Conservation (phyloP, 2,329 filamentous ascomycete genomes). For the Cyphellophora attinorum region DNA sequence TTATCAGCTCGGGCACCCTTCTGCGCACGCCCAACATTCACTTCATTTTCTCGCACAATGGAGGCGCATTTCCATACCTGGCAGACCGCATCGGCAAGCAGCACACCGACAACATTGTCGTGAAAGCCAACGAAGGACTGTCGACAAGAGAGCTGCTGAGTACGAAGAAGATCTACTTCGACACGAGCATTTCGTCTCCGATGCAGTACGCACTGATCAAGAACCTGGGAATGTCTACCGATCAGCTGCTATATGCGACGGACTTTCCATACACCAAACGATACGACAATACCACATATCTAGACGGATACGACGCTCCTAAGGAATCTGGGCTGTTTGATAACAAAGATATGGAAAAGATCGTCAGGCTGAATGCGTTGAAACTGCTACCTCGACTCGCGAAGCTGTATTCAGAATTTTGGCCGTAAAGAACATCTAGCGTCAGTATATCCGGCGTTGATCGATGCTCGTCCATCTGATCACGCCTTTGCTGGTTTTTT, state of each 20-base stretch:
- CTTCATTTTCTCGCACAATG: constrained; percentile 2
- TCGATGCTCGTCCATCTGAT: too few relatives aligned
- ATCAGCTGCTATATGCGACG: constrained; percentile 4
- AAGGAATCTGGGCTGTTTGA: constrained; percentile 2
- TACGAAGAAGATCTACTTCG: background rate
- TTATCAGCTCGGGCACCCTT: background rate
- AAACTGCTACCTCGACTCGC: too few relatives aligned
- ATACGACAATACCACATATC: constrained; percentile 3
- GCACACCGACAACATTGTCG: constrained; percentile 2
- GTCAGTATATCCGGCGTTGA: too few relatives aligned
- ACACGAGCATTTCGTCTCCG: constrained; percentile 1
- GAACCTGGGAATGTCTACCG: constrained; percentile 1
- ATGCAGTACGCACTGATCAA: constrained; percentile 6
- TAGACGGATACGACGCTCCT: constrained; percentile 2
- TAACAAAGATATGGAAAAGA: constrained; percentile 3
- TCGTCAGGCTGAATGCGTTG: too few relatives aligned
- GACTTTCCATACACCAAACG: constrained; percentile 3
- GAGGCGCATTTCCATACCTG: constrained; percentile 2
- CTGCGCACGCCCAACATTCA: background rate
- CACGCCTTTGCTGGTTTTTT: too few relatives aligned
- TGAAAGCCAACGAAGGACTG: background rate
- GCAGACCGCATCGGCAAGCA: constrained; percentile 1
- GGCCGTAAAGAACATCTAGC: too few relatives aligned
- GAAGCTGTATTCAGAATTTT: too few relatives aligned
- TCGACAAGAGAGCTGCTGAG: background rate